Percentiles rank a stretch among this genome's conserved stretches.
These are phyloP conservation scores for Hypomontagnella monticulosa DNA, from an alignment of 495 filamentous ascomycete genomes.

Conservation along the genomic window DNA sequence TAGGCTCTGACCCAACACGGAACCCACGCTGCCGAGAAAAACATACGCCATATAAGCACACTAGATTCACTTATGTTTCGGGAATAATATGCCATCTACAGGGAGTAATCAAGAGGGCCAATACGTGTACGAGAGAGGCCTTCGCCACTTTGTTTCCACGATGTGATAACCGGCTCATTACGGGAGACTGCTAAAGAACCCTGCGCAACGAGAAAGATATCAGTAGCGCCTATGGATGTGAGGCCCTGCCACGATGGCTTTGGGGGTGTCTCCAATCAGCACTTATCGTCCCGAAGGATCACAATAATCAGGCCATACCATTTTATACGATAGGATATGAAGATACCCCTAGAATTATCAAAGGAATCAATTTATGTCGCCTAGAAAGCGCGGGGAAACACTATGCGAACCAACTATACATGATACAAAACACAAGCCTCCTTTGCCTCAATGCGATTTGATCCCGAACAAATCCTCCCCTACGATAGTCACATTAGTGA, in stretches of 20 bases:
- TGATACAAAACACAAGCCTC: neutral
- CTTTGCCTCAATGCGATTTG: conserved; percentile 1
- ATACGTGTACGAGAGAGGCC: conserved; percentile 4
- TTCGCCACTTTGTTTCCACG: conserved; percentile 21
- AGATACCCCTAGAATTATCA: conserved; percentile 5
- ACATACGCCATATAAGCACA: neutral
- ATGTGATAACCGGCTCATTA: conserved; percentile 8
- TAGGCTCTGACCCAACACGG: conserved; percentile 19
- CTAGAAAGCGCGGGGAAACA: conserved; percentile 16
- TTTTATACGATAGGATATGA: neutral
- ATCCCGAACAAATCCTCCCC: conserved; percentile 15
- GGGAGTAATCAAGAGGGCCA: neutral
- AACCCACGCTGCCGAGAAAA: conserved; percentile 23
- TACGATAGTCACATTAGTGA: conserved; percentile 17
- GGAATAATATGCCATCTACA: conserved; percentile 19
- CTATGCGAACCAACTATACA: conserved; percentile 23
- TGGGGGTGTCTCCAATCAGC: conserved; percentile 17
- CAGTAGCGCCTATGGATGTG: neutral
- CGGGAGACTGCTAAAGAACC: neutral
- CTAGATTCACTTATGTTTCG: conserved; percentile 22
- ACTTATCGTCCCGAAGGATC: conserved; percentile 17
- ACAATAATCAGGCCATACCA: conserved; percentile 29
- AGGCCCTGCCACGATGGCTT: conserved; percentile 8
- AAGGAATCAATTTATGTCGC: conserved; percentile 14
- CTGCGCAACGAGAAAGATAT: neutral